phyloP scores from a whole-genome alignment of 106 monocot species.

The Allium sativum region DNA sequence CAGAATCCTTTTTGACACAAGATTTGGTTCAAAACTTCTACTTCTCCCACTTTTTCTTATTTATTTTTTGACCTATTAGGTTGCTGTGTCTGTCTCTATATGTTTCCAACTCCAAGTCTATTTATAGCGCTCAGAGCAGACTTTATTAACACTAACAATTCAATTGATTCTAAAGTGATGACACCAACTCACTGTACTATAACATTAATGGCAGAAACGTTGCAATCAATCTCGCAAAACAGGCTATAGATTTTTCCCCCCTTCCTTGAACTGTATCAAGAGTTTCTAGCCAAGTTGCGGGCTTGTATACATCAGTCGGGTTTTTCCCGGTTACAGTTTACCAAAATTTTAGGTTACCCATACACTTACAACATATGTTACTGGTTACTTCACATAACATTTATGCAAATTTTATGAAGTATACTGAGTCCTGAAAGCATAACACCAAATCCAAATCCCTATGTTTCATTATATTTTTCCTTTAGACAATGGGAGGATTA shows the following conservation, averaged over 20 bases:
- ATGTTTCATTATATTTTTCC: neutral
- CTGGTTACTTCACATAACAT: no score
- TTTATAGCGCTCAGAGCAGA: neutral
- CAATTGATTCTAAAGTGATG: neutral
- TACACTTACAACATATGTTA: no score
- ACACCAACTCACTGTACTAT: neutral
- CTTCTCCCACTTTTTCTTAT: neutral
- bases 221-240: neutral
- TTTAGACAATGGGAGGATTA: neutral
- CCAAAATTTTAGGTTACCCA: neutral
- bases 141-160: neutral
- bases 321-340: neutral
- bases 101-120: neutral
- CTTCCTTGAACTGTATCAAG: neutral
- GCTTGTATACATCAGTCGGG: neutral
- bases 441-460: no score
- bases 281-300: neutral
- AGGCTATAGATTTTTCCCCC: neutral
- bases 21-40: neutral
- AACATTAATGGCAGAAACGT: slow-evolving; percentile 7
- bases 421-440: no score
- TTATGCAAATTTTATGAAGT: no score
- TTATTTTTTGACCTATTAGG: neutral
- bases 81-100: neutral
- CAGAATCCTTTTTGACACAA: neutral